These are phyloP conservation scores for Dissophora globulifera DNA, from an alignment of 192 early-diverging fungal species.

Conservation along the genomic window DNA sequence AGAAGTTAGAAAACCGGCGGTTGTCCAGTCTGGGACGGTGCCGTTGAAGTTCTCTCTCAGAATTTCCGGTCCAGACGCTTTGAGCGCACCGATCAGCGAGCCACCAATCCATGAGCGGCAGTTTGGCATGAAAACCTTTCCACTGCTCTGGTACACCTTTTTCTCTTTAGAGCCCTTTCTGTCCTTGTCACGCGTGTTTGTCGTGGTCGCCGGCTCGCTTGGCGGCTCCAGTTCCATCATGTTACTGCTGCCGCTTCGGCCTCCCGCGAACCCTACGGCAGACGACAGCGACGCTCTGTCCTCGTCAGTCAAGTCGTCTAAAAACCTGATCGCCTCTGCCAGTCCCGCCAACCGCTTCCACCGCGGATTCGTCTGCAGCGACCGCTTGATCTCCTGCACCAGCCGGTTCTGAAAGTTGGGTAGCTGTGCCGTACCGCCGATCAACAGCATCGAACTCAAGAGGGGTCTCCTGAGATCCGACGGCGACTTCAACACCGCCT, in stretches of 20 bases:
- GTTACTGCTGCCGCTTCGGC: conserved; percentile 7
- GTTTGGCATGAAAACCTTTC: conserved; percentile 73
- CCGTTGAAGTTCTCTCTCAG: conserved; percentile 73
- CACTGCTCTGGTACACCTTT: conserved; percentile 54
- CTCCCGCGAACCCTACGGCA: conserved; percentile 4
- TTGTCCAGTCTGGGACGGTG: conserved; percentile 74
- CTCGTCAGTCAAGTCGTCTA: conserved; percentile 56
- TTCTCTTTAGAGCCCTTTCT: conserved; percentile 42
- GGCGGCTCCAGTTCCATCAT: conserved; percentile 25
- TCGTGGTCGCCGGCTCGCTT: background rate
- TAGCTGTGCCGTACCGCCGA: conserved; percentile 81
- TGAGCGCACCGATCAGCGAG: conserved; percentile 80
- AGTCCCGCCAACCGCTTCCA: conserved; percentile 63
- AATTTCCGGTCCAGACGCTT: conserved; percentile 76
- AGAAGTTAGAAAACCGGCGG: conserved; percentile 2
- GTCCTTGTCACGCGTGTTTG: conserved; percentile 25
- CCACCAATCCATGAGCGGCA: conserved; percentile 86
- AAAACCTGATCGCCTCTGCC: conserved; percentile 63
- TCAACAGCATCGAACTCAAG: conserved; percentile 71
- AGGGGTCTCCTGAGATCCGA: conserved; percentile 78
- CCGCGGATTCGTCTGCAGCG: conserved; percentile 56
- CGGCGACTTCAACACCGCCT: conserved; percentile 60
- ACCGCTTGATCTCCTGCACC: conserved; percentile 67
- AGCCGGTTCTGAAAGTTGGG: conserved; percentile 75
- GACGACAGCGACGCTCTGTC: conserved; percentile 19